Percentiles rank a stretch among this genome's conserved stretches.
These are phyloP conservation scores for Marasmius oreades DNA, from an alignment of 1,284 basidiomycete species.

Conservation along the genomic window DNA sequence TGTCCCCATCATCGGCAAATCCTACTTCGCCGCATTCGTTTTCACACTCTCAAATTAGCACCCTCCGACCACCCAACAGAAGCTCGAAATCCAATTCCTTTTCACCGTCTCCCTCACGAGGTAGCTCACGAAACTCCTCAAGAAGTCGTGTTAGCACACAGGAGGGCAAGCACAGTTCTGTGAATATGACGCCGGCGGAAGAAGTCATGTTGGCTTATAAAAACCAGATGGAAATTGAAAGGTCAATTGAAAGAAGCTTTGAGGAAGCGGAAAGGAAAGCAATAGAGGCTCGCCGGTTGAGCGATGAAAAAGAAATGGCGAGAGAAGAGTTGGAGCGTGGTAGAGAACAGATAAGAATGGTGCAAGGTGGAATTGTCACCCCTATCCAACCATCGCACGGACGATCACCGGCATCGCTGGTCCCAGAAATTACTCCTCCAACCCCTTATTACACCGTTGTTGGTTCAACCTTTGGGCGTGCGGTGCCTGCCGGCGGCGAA, in stretches of 20 bases:
- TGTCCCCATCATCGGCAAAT: neutral
- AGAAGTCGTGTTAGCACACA: neutral
- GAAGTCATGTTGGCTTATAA: constrained; percentile 1
- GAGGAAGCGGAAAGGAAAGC: neutral
- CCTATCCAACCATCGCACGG: neutral
- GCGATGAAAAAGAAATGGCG: neutral
- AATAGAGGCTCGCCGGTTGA: neutral
- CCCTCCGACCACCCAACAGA: neutral
- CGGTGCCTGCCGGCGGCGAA: neutral
- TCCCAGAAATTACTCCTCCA: neutral
- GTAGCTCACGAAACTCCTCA: neutral
- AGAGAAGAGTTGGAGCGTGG: neutral
- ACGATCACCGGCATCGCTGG: neutral
- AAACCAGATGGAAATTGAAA: neutral
- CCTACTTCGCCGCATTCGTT: neutral
- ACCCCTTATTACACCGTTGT: constrained; percentile 1
- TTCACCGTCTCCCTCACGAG: neutral
- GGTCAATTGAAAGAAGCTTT: neutral
- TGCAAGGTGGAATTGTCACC: neutral
- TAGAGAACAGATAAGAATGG: neutral
- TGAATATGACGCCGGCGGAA: neutral
- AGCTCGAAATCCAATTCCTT: neutral
- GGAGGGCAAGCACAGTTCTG: neutral
- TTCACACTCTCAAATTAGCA: neutral
- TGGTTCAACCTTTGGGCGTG: neutral